phyloP scores from a whole-genome alignment of 345 rosid species.

The Linum lewisii region DNA sequence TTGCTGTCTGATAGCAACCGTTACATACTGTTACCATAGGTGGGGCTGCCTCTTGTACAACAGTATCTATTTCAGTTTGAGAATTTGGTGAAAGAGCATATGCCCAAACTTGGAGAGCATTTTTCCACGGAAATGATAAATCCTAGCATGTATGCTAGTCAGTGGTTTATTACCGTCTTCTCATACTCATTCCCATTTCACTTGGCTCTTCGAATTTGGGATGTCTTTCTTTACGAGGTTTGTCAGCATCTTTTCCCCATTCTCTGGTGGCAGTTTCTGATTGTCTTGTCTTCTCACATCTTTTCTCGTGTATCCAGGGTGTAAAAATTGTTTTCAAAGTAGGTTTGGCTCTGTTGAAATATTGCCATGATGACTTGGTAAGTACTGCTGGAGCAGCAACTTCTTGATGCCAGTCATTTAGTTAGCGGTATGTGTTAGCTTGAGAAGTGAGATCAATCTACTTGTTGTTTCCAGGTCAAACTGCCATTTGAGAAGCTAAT shows the following conservation, averaged over 20 bases:
- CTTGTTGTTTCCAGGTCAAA: slow-evolving; percentile 34
- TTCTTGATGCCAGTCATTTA: background rate
- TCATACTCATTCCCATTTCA: slow-evolving; percentile 90
- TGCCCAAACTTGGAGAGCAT: slow-evolving; percentile 93
- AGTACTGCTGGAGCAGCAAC: slow-evolving; percentile 13
- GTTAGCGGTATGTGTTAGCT: background rate
- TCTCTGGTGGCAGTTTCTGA: background rate
- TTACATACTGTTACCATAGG: slow-evolving; percentile 29
- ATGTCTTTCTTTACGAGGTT: slow-evolving; percentile 92
- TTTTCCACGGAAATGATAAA: slow-evolving; percentile 82
- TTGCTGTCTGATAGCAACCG: slow-evolving; percentile 1
- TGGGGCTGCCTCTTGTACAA: slow-evolving; percentile 91
- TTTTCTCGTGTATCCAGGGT: slow-evolving; percentile 38
- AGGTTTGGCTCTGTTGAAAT: slow-evolving; percentile 80
- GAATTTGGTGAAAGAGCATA: slow-evolving; percentile 54
- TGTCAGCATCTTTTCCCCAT: slow-evolving; percentile 7
- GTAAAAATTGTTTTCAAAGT: slow-evolving; percentile 91
- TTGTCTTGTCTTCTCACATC: background rate
- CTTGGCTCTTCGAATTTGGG: slow-evolving; percentile 94
- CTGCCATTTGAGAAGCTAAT: slow-evolving; percentile 90
- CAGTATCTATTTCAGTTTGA: slow-evolving; percentile 79
- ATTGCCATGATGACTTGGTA: slow-evolving; percentile 91
- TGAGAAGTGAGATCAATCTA: background rate
- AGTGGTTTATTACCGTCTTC: slow-evolving; percentile 97
- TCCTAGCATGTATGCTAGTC: slow-evolving; percentile 99